Base-by-base conservation (phyloP, 2,329 filamentous ascomycete genomes). In the Penicillium griseofulvum region DNA sequence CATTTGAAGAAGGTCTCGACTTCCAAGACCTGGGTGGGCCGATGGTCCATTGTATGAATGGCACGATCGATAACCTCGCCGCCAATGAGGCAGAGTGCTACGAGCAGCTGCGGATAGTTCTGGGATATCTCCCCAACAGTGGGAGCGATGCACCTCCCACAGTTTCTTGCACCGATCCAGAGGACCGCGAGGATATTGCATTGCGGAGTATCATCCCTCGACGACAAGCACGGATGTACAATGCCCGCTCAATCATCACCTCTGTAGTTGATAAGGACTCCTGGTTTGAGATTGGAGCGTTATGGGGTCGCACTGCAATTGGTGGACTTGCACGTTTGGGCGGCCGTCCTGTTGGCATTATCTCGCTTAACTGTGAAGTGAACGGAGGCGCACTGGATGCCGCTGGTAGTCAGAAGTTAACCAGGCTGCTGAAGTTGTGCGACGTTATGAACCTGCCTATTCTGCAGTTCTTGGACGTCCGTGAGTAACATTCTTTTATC, bases 401-500 rank as follows among this genome's bases (percentile, higher is more conserved):
- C 0, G 74, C 78, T 0, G 84, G 84, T 5, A 81, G 80, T 10
- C 84, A 87, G 59, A 87, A 87, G 63, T 74, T 87, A 19, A 81
- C 79, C 0, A 74, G 82, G 2, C 78, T 86, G 68, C 70, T 87
- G 34, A 87, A 87, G 63, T 79, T 87, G 63, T 82, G 83, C 58
- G 85, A 87, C 63, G 78, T 87, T 41, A 86, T 87, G 75, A 87
- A 87, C 57, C 71, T 87, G 3, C 85, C 85, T 0, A 73, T 87
- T 4, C 55, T 87, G 8, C 85, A 87, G 64, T 86, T 87, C 59
- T 76, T 87, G 5, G 84, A 87, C 65, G 75, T 85, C 2, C 84
- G 74, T 76, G 69, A 67, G 73, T 75, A 16, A 19, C 38, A 2
- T 8, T 34, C 12, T 6, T 10, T 14, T 31, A 14, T n/a, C 22